These are phyloP conservation scores for Dendrobium officinale DNA, from an alignment of 106 monocot genomes.

Conservation along the genomic window DNA sequence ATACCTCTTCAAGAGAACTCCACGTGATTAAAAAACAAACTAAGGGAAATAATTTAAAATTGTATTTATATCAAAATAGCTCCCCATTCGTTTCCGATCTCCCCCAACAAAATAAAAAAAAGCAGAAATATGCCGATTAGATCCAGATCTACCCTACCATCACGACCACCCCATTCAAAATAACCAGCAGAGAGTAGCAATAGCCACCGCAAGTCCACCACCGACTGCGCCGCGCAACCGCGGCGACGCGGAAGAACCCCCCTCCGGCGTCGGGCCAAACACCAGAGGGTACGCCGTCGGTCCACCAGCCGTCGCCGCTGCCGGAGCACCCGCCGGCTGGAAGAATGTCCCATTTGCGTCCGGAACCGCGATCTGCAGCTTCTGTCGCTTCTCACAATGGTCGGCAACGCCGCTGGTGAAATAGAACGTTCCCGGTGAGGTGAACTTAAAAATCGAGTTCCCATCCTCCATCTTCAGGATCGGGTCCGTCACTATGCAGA, in stretches of 20 bases:
- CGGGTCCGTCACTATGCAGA: constrained; percentile 43
- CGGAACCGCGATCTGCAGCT: constrained; percentile 48
- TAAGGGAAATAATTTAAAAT: not conserved
- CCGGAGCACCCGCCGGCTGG: constrained; percentile 7
- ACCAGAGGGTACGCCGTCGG: constrained; percentile 20
- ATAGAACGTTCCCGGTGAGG: constrained; percentile 44
- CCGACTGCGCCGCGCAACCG: not conserved
- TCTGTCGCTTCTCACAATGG: constrained; percentile 79
- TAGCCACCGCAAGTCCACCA: not conserved
- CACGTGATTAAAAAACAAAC: not conserved
- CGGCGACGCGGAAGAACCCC: constrained; percentile 1
- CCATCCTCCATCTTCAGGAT: constrained; percentile 56
- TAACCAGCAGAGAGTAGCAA: not conserved
- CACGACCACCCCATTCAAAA: not conserved
- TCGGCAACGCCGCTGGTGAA: constrained; percentile 59
- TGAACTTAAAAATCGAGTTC: constrained; percentile 82
- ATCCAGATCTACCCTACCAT: not conserved
- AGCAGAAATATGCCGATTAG: not conserved
- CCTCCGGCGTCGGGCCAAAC: constrained; percentile 24
- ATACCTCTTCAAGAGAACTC: no score
- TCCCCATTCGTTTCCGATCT: no score
- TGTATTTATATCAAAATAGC: no score
- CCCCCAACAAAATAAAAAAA: not conserved
- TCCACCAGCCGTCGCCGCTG: not conserved
- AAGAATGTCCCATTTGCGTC: constrained; percentile 49